Evolutionary conservation across 352 stramenopile species (phyloP), one percentile per base, ranked within the genome.

Genomic region (Globisporangium rhizosaccharum): DNA sequence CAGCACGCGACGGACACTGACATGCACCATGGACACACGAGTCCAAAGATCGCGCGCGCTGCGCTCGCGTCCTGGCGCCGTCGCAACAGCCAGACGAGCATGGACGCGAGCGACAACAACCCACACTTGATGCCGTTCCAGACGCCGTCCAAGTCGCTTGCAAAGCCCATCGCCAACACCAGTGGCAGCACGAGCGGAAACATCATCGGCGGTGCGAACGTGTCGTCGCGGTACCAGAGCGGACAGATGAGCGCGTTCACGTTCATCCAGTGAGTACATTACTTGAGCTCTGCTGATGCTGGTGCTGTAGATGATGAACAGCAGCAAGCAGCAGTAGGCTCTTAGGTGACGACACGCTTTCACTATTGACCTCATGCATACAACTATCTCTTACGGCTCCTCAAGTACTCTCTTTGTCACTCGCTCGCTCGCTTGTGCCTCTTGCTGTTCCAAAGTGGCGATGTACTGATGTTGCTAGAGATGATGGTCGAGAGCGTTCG

Each of bases 31-130:
- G 18, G 55, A 42, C 45, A 66, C 28, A 57, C 68, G 44, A 82
- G 73, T 49, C 73, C 73, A 17, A 82, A 76, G 61, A 71, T 82
- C 2, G 73, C 68, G 2, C 59, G 65, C 33, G 74, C 65, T 12
- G 67, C 65, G 12, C 66, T 72, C 36, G 70, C 74, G 25, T 81
- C 72, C 12, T 81, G 70, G 70, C 66, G 53, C 47, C 70, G 72
- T 33, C 73, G 68, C 45, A 79, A 52, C 12, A 66, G 55, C 55
- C 53, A 73, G 25, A 61, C 67, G 14, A 30, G 25, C 0, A 47
- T 65, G 0, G 23, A 61, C 10, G 66, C 66, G 8, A 46, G 60
- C 1, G 30, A 36, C 5, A 58, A 61, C 20, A 75, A 73, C 39
- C 62, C 71, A 14, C 63, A 67, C 47, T 6, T 67, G 47, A 70